Percentiles rank a stretch among this genome's conserved stretches.
Evolutionary conservation across 352 stramenopile genomes (phyloP).

Genomic region (Phytophthora quininea): DNA sequence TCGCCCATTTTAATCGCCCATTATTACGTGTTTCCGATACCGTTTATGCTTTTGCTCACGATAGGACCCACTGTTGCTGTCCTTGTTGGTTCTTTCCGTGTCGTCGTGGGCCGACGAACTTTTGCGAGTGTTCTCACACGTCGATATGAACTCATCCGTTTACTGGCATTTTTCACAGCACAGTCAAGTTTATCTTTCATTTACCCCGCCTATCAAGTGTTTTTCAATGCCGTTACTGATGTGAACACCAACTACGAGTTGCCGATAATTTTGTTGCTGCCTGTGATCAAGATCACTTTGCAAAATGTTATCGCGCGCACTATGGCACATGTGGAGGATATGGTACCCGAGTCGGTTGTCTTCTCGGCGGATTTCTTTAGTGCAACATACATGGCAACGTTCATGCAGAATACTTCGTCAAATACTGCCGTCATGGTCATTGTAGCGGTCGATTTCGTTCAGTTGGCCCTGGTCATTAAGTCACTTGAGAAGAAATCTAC

Average conservation of each 20-base stretch:
- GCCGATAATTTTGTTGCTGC: constrained; percentile 25
- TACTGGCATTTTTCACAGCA: constrained; percentile 2
- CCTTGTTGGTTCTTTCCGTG: not conserved
- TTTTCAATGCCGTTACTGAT: constrained; percentile 7
- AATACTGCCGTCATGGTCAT: constrained; percentile 4
- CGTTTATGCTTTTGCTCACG: not conserved
- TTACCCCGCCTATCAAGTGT: constrained; percentile 25
- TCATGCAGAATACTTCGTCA: constrained; percentile 30
- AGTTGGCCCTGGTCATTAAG: constrained; percentile 5
- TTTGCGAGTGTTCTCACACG: not conserved
- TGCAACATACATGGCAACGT: constrained; percentile 26
- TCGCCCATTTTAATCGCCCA: not conserved
- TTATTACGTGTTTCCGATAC: not conserved
- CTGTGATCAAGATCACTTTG: constrained; percentile 39
- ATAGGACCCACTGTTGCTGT: not conserved
- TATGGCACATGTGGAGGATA: constrained; percentile 23
- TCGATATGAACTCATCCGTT: not conserved
- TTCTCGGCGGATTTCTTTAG: constrained; percentile 40
- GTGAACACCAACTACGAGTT: constrained; percentile 18
- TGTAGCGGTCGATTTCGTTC: constrained; percentile 12
- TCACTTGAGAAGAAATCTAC: not conserved
- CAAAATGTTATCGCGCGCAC: constrained; percentile 25
- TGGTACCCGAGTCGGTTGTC: constrained; percentile 26
- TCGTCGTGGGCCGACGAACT: not conserved
- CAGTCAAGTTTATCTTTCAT: constrained; percentile 17